Evolutionary conservation across 768 basidiomycete species (phyloP), one percentile per base, ranked within the genome.

Genomic region (Hygrophorus pudorinus): DNA sequence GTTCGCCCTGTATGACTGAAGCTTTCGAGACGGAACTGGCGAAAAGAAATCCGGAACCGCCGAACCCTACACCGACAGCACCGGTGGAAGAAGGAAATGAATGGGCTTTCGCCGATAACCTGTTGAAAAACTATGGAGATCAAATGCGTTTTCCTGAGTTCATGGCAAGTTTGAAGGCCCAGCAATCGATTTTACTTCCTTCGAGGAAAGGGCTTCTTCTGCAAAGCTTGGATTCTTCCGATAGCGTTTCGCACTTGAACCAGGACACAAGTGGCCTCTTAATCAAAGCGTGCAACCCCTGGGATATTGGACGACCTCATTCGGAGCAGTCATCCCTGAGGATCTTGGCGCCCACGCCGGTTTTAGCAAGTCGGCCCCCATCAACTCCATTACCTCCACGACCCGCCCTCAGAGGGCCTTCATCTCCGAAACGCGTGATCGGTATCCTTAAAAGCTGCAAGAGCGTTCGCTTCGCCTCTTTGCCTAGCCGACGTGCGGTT

Each of bases 401-500:
- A 11, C 49, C 46, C 12, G 27, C 49, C 14, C 27, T 36, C n/a
- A 43, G 21, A n/a, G 36, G 46, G 7, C 43, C 47, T 9, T 41
- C 50, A 10, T 52, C 56, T 16, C 56, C 56, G 4, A 57, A 46
- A 33, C 45, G 42, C 14, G 53, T 59, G 18, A 58, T 62, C 17
- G 61, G 66, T 31, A 65, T 68, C 28, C 55, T 68, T 29, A 68
- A 66, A 46, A 59, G 56, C 44, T 59, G 54, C 54, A 71, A 66
- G 47, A 70, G 60, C 33, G 71, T 73, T 44, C 65, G 70, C 35
- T 73, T 73, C 50, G 65, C 65, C 11, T 60, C 61, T 35, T 51
- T 64, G 33, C 63, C 64, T 10, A 52, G 50, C 17, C 52, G 48
- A 37, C 32, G 41, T 29, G 20, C 5, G n/a, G 31, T 12, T 31